Conservation (phyloP, 2,329 filamentous ascomycete genomes). For the Phyllachora maydis region DNA sequence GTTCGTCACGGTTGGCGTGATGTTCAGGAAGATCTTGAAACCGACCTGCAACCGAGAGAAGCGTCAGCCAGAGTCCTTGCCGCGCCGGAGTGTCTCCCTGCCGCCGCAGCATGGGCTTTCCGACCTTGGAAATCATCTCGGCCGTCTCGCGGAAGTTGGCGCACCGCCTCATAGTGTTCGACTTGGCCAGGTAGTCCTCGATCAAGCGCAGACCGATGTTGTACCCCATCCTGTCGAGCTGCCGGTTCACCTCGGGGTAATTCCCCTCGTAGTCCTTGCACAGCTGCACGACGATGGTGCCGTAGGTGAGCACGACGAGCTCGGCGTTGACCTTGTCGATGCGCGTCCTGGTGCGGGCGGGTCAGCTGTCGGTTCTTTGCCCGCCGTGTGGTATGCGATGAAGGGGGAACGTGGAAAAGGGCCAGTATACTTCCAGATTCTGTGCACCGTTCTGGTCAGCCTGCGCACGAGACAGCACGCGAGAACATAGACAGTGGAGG, state of each 20-base stretch:
- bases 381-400: too few species aligned
- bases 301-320: conserved; percentile 91
- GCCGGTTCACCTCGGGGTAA: conserved; percentile 90
- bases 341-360: conserved; percentile 41
- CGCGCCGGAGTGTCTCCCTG: conserved; percentile 5
- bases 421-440: conserved; percentile 71
- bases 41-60: too few species aligned
- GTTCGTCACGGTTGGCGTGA: conserved; percentile 80
- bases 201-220: conserved; percentile 93
- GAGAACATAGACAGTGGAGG: conserved; percentile 1
- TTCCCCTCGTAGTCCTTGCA: conserved; percentile 93
- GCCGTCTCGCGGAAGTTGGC: conserved; percentile 88
- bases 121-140: conserved; percentile 84
- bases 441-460: conserved; percentile 21
- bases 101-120: conserved; percentile 2
- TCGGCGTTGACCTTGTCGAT: conserved; percentile 98
- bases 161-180: conserved; percentile 73
- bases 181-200: conserved; percentile 94
- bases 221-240: conserved; percentile 97
- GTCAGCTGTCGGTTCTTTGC: too few species aligned
- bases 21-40: conserved; percentile 98
- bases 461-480: conserved; percentile 2
- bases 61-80: too few species aligned
- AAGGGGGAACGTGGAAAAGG: not conserved
- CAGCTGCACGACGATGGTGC: conserved; percentile 88